A percentile compares a stretch with the other conserved stretches of the same genome.
phyloP scores from a whole-genome alignment of 202 grass and related monocot species.

The Cymbopogon flexuosus region DNA sequence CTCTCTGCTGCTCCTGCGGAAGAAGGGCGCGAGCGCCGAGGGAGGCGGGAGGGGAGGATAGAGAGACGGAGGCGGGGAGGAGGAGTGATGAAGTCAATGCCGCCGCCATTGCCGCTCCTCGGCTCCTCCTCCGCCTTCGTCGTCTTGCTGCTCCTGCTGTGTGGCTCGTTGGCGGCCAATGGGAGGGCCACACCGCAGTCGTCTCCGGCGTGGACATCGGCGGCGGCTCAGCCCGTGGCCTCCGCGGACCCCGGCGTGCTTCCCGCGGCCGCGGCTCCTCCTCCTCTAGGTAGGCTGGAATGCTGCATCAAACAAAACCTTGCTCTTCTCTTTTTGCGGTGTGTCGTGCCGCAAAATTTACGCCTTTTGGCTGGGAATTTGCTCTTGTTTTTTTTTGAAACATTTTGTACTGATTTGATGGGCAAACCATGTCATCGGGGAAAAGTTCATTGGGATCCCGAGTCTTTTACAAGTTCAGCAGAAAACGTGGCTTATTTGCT shows the following conservation, averaged over 20 bases:
- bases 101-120: conserved; percentile 29
- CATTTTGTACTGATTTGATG: conserved; percentile 2
- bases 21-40: neutral
- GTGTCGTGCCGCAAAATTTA: neutral
- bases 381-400: neutral
- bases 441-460: neutral
- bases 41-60: neutral
- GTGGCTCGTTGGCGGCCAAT: conserved; percentile 26
- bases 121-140: conserved; percentile 18
- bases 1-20: neutral
- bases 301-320: neutral
- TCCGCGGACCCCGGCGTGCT: neutral
- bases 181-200: conserved; percentile 30
- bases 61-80: neutral
- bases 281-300: conserved; percentile 49
- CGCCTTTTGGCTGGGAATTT: neutral
- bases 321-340: neutral
- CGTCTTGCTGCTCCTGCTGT: conserved; percentile 33
- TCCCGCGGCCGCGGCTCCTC: conserved; percentile 22
- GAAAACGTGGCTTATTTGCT: neutral
- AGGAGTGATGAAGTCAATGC: conserved; percentile 35
- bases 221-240: neutral
- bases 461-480: neutral
- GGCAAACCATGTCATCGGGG: neutral
- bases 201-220: neutral